Conservation (phyloP, 495 filamentous ascomycete species). For the Penicillium antarcticum region DNA sequence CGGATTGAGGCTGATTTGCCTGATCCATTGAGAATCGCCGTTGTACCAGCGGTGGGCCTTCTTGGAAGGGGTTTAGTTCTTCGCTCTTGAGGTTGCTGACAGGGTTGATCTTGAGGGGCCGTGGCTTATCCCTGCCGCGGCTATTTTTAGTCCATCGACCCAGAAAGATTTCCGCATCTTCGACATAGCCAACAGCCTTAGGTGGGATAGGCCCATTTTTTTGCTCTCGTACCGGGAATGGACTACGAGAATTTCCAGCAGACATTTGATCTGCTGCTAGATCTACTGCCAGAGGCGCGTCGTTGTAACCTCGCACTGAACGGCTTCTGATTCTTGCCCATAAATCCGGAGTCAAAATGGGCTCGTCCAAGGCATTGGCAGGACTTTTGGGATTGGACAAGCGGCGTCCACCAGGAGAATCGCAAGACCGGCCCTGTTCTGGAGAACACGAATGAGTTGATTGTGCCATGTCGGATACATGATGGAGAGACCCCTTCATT, state of each 20-base stretch:
- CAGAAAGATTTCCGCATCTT: neutral
- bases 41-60: neutral
- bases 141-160: neutral
- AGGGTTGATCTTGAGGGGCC: neutral
- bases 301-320: neutral
- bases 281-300: neutral
- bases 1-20: neutral
- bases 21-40: slow-evolving; percentile 1
- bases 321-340: slow-evolving; percentile 1
- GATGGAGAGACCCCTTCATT: neutral
- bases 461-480: too few relatives aligned
- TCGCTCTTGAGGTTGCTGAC: too few relatives aligned
- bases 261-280: neutral
- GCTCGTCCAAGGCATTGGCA: neutral
- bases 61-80: neutral
- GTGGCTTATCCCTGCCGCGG: neutral
- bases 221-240: neutral
- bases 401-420: neutral
- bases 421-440: neutral
- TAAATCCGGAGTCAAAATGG: neutral
- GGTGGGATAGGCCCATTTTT: neutral
- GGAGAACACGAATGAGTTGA: neutral
- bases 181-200: neutral
- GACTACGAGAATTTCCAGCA: too few relatives aligned
- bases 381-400: neutral